Base-by-base conservation (phyloP, 306 rosid genomes). In the Aeschynomene evenia region DNA sequence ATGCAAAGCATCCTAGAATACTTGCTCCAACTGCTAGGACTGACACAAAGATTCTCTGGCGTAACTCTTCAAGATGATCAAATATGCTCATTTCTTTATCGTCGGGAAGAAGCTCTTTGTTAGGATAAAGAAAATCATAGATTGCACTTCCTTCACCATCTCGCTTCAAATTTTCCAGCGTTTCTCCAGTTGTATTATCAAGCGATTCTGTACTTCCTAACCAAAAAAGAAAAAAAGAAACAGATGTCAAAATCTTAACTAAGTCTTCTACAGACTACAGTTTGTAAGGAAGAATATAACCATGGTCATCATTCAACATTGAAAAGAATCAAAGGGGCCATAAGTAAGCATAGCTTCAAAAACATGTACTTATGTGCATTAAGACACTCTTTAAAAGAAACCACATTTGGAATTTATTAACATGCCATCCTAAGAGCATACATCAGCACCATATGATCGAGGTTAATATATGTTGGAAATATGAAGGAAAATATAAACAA, bases 51-150 rank as follows among this genome's bases (percentile, higher is more conserved):
- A 93, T 49, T 78, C 98, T 86, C 86, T 90, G 87, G n/a, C 98
- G 94, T 45, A 93, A 86, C 85, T 93, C 98, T 84, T 93, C 98
- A n/a, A 93, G 94, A 79, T 93, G 97, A 81, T 93, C 98, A 74
- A 86, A 90, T 78, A 93, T 52, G 52, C 78, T 90, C 98, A 93
- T 93, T 79, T 93, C 98, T 78, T 84, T 90, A 77, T 90, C 98
- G 51, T 93, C 98, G 1, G 98, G 98, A 64, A 93, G 94, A 57
- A 90, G 94, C 74, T 93, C 98, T 85, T 90, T 85, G 79, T 63
- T 66, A 5, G 98, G 98, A 77, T 93, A 88, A 29, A 93, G 84
- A 76, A 93, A 85, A 50, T 88, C 83, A 74, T 84, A 90, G 14
- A 93, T 2, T 11, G 85, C 63, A 79, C 87, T 54, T 70, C 75